Percentiles rank a stretch among this genome's conserved stretches.
These are phyloP conservation scores for Fusarium sulawesiense DNA, from an alignment of 2,329 filamentous ascomycete species.

Conservation along the genomic window DNA sequence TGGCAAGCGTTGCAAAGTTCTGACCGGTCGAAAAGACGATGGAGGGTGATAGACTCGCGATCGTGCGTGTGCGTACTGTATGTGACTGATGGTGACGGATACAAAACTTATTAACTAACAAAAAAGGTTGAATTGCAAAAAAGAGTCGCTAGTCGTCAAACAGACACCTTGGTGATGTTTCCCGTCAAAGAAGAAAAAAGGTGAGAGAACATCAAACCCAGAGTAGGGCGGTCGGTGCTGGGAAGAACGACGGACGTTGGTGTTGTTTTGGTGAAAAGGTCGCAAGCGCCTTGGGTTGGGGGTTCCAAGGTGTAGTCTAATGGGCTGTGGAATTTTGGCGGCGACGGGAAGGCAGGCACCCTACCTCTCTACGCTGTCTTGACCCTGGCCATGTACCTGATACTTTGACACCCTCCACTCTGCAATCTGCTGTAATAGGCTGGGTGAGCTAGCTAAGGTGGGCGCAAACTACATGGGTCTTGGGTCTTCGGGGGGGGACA, in stretches of 20 bases:
- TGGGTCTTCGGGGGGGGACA: constrained; percentile 22
- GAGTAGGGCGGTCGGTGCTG: constrained; percentile 41
- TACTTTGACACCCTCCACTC: constrained; percentile 27
- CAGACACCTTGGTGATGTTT: constrained; percentile 3
- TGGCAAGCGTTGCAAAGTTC: constrained; percentile 3
- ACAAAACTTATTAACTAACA: constrained; percentile 3
- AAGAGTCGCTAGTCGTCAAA: constrained; percentile 28
- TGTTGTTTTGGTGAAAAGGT: constrained; percentile 49
- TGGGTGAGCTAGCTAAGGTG: constrained; percentile 10
- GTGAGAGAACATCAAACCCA: constrained; percentile 35
- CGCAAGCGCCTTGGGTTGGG: constrained; percentile 45
- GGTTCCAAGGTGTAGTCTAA: constrained; percentile 40
- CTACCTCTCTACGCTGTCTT: not conserved
- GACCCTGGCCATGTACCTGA: constrained; percentile 31
- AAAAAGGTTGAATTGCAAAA: not conserved
- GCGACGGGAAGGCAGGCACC: constrained; percentile 37
- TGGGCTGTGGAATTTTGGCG: constrained; percentile 43
- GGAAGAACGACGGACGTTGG: constrained; percentile 27
- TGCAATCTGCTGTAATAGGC: constrained; percentile 25
- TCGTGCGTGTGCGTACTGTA: constrained; percentile 14
- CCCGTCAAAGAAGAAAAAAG: constrained; percentile 21
- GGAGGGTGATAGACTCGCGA: constrained; percentile 8
- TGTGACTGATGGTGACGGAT: not conserved
- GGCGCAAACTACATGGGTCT: constrained; percentile 26
- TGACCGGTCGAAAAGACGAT: not conserved